phyloP scores from a whole-genome alignment of 257 asterid genomes.

The Lavandula angustifolia region DNA sequence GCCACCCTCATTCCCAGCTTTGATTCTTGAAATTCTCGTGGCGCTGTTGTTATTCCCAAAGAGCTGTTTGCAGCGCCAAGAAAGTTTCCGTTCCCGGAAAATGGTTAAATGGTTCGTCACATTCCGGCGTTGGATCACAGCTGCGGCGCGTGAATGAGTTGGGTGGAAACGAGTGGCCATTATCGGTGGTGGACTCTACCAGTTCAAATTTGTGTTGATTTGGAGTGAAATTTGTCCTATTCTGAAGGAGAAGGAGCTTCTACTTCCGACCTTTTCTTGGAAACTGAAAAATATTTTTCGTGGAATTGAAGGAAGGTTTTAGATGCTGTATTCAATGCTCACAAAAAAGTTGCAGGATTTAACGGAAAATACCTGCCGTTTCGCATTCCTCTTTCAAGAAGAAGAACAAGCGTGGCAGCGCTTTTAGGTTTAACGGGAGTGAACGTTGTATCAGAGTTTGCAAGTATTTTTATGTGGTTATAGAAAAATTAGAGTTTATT shows the following conservation, averaged over 20 bases:
- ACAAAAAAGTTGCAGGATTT: conserved; percentile 33
- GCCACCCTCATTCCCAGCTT: conserved; percentile 46
- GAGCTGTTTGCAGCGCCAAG: conserved; percentile 18
- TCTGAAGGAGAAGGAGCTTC: conserved; percentile 1
- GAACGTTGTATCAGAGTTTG: too few species aligned
- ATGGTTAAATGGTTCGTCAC: conserved; percentile 31
- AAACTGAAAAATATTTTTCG: conserved; percentile 38
- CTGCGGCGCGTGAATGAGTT: conserved; percentile 52
- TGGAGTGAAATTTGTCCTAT: conserved; percentile 23
- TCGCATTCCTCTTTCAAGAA: background rate
- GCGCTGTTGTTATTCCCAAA: conserved; percentile 17
- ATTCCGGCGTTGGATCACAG: conserved; percentile 32
- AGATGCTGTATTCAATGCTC: conserved; percentile 44
- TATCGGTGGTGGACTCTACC: conserved; percentile 28
- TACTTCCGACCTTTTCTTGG: background rate
- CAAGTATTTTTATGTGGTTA: too few species aligned
- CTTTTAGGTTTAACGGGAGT: too few species aligned
- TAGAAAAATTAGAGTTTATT: too few species aligned
- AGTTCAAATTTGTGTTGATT: conserved; percentile 24
- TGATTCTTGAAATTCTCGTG: conserved; percentile 32
- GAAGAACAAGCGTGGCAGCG: too few species aligned
- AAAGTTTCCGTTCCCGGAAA: conserved; percentile 25
- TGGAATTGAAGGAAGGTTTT: conserved; percentile 60
- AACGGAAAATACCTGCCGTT: conserved; percentile 39
- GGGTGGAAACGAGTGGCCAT: conserved; percentile 65